Base-by-base conservation (phyloP, 2,329 filamentous ascomycete genomes). In the Sordariomycetes sp. region DNA sequence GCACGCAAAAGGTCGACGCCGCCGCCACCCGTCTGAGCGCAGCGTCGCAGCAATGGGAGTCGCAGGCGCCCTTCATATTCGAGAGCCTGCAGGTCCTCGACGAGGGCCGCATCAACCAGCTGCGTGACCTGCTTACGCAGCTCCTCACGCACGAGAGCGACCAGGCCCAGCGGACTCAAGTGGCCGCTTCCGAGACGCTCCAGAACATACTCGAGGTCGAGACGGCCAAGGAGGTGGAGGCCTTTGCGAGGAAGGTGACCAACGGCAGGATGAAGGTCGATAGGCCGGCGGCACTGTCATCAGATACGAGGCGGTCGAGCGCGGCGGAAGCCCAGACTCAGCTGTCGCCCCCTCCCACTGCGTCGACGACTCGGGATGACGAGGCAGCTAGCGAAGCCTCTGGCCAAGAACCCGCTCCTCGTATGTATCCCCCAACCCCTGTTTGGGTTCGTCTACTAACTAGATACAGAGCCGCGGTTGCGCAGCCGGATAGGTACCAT, bases 131-230 rank as follows among this genome's bases (percentile, higher is more conserved):
- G 48, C 79, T 99, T 60, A 97, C 94, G 1, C 91, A 96, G 66
- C 87, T 92, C 64, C 86, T 95, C 70, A 99, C 94, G 0, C 87
- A 95, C 67, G 92, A 97, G 69, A 82, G 89, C 32, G 94, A 99
- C 67, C 84, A 89, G 63, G 84, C 92, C 17, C 88, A 95, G 69
- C 81, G 87, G 58, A 85, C 80, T 60, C 83, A 89, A 61, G 75
- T 82, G 59, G 83, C 85, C 13, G 85, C 90, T 28, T 90, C 94
- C 67, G 84, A 85, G 60, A 89, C 89, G 28, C 74, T 99, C 58
- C 90, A 89, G 62, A 79, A 85, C 10, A 78, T 97, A 63, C 76
- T 99, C 55, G 94, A 95, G 67, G 83, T 96, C 50, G 86, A 89
- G 67, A 95, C 91, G 0, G 81, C 84, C 20, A 87, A 87, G 65